phyloP scores from a whole-genome alignment of 768 basidiomycete species.

The Harrya chromipes region DNA sequence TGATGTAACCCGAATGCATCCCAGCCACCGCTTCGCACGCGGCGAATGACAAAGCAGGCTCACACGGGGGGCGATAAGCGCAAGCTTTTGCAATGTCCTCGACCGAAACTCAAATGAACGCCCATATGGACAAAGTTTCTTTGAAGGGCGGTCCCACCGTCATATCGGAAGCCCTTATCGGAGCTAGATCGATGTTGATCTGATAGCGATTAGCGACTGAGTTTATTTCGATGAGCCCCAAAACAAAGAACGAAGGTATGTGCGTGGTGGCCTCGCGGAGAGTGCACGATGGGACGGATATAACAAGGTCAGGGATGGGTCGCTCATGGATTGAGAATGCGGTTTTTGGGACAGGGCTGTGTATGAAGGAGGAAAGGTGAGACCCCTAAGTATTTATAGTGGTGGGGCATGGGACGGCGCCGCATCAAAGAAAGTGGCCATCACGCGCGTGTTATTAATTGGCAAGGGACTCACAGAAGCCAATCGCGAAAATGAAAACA shows the following conservation, averaged over 20 bases:
- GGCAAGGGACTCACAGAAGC: background rate
- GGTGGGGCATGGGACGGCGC: background rate
- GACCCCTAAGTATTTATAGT: background rate
- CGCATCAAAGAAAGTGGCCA: background rate
- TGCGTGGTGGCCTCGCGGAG: no score
- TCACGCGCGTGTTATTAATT: background rate
- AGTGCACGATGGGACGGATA: conserved; percentile 2
- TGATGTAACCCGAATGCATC: no score
- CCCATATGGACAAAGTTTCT: background rate
- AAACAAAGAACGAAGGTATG: no score
- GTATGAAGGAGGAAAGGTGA: background rate
- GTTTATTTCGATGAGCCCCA: background rate
- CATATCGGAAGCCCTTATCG: background rate
- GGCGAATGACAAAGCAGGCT: no score
- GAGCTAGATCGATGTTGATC: conserved; percentile 9
- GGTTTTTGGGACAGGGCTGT: background rate
- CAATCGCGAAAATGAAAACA: conserved; percentile 1
- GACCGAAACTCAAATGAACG: background rate
- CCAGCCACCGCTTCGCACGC: no score
- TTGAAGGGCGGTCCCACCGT: background rate
- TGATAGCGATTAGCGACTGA: conserved; percentile 6
- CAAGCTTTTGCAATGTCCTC: no score
- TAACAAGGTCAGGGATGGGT: background rate
- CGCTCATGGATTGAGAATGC: no score
- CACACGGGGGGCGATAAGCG: no score